These are phyloP conservation scores for Xerophyta viscosa DNA, from an alignment of 106 monocot genomes.

Conservation along the genomic window DNA sequence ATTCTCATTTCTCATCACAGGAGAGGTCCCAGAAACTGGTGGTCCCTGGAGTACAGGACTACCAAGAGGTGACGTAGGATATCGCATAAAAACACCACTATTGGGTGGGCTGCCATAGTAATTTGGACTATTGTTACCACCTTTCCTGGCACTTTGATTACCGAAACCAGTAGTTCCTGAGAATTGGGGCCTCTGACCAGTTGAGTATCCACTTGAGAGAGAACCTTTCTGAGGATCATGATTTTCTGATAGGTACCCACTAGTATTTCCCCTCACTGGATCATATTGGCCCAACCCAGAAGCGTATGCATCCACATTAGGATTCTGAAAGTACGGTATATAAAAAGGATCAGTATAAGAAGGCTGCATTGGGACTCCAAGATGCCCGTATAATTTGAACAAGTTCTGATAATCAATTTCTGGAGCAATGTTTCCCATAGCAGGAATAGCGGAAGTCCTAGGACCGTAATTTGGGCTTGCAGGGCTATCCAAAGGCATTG, in stretches of 20 bases:
- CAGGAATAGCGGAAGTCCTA: constrained; percentile 28
- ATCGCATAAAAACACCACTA: constrained; percentile 40
- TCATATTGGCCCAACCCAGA: constrained; percentile 38
- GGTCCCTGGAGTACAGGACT: constrained; percentile 45
- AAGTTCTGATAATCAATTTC: constrained; percentile 39
- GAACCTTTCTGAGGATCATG: constrained; percentile 40
- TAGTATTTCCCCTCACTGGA: constrained; percentile 23
- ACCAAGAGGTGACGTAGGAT: constrained; percentile 40
- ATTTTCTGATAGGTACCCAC: constrained; percentile 23
- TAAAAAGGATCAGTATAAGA: constrained; percentile 50
- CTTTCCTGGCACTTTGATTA: constrained; percentile 18
- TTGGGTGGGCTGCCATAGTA: constrained; percentile 46
- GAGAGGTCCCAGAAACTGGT: constrained; percentile 18
- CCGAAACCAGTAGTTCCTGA: constrained; percentile 18
- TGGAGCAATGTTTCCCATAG: constrained; percentile 19
- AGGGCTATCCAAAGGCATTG: constrained; percentile 43
- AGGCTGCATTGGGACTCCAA: constrained; percentile 41
- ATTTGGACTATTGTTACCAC: constrained; percentile 28
- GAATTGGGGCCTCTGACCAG: constrained; percentile 42
- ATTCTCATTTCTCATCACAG: constrained; percentile 52
- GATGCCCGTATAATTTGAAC: constrained; percentile 65
- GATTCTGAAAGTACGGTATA: constrained; percentile 59
- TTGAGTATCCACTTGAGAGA: constrained; percentile 10
- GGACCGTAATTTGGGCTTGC: constrained; percentile 25
- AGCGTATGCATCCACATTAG: constrained; percentile 37